phyloP scores from a whole-genome alignment of 2,329 filamentous ascomycete genomes.

The Knufia fluminis region DNA sequence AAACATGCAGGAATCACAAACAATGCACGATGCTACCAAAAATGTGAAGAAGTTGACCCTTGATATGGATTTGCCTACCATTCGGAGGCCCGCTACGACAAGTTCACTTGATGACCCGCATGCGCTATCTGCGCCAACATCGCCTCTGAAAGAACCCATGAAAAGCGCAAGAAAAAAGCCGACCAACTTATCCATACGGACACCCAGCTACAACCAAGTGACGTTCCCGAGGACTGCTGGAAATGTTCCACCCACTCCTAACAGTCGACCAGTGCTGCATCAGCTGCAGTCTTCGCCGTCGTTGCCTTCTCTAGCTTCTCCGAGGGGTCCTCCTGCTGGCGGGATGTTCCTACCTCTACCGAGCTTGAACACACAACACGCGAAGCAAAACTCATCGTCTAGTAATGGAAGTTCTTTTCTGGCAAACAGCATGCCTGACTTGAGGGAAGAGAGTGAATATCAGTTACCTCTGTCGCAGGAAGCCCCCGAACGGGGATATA shows the following conservation, averaged over 20 bases:
- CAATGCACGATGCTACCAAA: slow-evolving; percentile 26
- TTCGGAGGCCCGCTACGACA: slow-evolving; percentile 39
- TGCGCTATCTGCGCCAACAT: slow-evolving; percentile 44
- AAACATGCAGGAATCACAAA: slow-evolving; percentile 20
- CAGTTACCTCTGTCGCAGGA: slow-evolving; percentile 48
- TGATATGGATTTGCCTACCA: slow-evolving; percentile 44
- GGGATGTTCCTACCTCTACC: slow-evolving; percentile 37
- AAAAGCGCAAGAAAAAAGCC: slow-evolving; percentile 47
- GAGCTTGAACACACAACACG: slow-evolving; percentile 11
- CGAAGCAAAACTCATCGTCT: slow-evolving; percentile 15
- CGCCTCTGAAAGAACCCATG: slow-evolving; percentile 48
- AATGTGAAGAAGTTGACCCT: slow-evolving; percentile 58
- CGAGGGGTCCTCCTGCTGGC: slow-evolving; percentile 39
- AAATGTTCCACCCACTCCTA: slow-evolving; percentile 51
- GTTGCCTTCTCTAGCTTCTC: slow-evolving; percentile 44
- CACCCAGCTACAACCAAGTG: slow-evolving; percentile 41
- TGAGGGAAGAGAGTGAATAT: slow-evolving; percentile 43
- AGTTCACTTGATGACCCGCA: slow-evolving; percentile 34
- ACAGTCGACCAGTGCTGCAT: slow-evolving; percentile 44
- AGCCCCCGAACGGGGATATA: slow-evolving; percentile 54
- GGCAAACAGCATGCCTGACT: slow-evolving; percentile 33
- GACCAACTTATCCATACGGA: slow-evolving; percentile 52
- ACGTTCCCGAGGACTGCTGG: slow-evolving; percentile 38
- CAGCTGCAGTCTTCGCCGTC: slow-evolving; percentile 56
- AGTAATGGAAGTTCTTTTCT: slow-evolving; percentile 16